Conservation (phyloP, 495 filamentous ascomycete species). For the Xylaria longipes region DNA sequence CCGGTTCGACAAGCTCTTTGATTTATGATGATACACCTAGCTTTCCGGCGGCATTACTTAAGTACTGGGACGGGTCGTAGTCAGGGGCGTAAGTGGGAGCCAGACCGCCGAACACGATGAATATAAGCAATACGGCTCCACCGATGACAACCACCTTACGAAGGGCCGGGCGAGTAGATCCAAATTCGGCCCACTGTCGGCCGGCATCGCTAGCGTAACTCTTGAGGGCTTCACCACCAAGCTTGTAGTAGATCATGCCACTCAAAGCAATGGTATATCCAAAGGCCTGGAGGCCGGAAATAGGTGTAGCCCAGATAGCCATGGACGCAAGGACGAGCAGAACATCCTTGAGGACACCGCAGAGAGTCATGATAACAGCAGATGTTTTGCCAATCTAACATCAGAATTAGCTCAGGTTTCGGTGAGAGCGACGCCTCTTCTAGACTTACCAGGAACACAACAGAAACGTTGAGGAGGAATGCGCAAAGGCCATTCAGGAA, state of each 20-base stretch:
- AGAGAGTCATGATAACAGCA: conserved; percentile 93
- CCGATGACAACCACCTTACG: conserved; percentile 78
- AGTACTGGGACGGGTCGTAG: conserved; percentile 53
- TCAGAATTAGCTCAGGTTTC: conserved; percentile 36
- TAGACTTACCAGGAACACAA: conserved; percentile 85
- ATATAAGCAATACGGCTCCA: conserved; percentile 59
- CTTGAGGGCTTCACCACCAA: conserved; percentile 84
- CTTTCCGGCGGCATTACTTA: conserved; percentile 55
- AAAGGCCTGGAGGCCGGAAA: conserved; percentile 86
- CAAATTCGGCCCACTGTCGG: conserved; percentile 87
- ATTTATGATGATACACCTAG: conserved; percentile 47
- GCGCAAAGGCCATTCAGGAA: conserved; percentile 82
- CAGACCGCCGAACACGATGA: conserved; percentile 70
- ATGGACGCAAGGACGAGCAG: conserved; percentile 90
- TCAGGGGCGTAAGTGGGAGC: conserved; percentile 55
- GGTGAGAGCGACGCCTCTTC: not conserved
- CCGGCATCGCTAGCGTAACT: conserved; percentile 72
- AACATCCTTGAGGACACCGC: conserved; percentile 98
- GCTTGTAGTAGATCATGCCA: conserved; percentile 97
- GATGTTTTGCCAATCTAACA: conserved; percentile 94
- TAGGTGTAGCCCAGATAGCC: conserved; percentile 84
- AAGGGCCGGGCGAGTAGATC: conserved; percentile 71
- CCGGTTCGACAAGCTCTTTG: not conserved
- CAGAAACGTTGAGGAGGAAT: conserved; percentile 89
- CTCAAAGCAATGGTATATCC: conserved; percentile 90